Evolutionary conservation across 2,329 filamentous ascomycete species (phyloP).

Genomic region (Amauroascus niger): DNA sequence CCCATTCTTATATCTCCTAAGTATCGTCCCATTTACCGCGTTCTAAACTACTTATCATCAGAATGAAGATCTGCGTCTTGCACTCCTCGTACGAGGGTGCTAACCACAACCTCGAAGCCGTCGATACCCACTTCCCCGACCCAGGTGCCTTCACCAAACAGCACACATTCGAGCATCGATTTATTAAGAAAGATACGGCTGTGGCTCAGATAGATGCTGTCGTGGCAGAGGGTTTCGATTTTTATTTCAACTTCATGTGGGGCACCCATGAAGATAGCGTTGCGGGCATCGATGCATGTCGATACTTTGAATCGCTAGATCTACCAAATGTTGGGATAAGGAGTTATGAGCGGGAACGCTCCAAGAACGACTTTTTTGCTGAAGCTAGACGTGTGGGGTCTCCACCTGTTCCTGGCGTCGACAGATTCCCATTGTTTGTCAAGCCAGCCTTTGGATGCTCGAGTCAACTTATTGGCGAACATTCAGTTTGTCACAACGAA

Average conservation of each 20-base stretch:
- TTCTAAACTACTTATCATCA: background rate
- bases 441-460: constrained; percentile 20
- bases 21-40: too few species aligned
- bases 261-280: constrained; percentile 20
- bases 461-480: constrained; percentile 18
- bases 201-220: constrained; percentile 19
- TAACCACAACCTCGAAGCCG: constrained; percentile 4
- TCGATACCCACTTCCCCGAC: constrained; percentile 10
- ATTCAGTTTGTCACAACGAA: constrained; percentile 18
- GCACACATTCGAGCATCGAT: constrained; percentile 18
- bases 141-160: constrained; percentile 16
- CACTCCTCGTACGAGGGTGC: constrained; percentile 8
- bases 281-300: constrained; percentile 19
- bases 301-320: constrained; percentile 20
- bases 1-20: too few species aligned
- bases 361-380: constrained; percentile 20
- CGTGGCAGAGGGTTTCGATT: constrained; percentile 18
- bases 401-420: constrained; percentile 17
- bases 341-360: constrained; percentile 17
- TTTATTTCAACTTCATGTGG: constrained; percentile 24
- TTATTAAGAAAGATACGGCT: constrained; percentile 19
- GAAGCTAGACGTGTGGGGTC: constrained; percentile 14
- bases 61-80: constrained; percentile 7
- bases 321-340: constrained; percentile 18
- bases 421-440: constrained; percentile 19